Percentiles rank a stretch among this genome's conserved stretches.
Conservation (phyloP, 2,329 filamentous ascomycete genomes). For the Ceratocystis papillata region DNA sequence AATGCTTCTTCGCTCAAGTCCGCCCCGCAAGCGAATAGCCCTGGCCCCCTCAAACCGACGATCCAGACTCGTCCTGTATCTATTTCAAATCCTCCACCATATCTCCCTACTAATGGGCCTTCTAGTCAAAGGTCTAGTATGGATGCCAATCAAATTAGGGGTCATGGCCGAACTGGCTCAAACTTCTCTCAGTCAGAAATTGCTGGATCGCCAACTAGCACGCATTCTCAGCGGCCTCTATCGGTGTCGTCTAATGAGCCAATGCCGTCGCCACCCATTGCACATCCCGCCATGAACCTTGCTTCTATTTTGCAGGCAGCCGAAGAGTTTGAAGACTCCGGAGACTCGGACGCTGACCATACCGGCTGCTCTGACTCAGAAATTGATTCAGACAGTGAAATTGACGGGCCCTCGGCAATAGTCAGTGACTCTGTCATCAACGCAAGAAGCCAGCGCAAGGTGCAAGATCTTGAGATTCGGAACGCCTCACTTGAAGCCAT, state of each 20-base stretch:
- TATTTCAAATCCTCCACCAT: constrained; percentile 21
- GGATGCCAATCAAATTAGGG: constrained; percentile 17
- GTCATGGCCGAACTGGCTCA: constrained; percentile 16
- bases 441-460: constrained; percentile 83
- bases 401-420: constrained; percentile 17
- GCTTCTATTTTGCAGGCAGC: constrained; percentile 47
- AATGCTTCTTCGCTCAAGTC: constrained; percentile 16
- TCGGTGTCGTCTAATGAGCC: constrained; percentile 20
- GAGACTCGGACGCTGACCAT: constrained; percentile 10
- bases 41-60: constrained; percentile 16
- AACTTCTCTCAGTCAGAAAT: constrained; percentile 20
- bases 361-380: constrained; percentile 17
- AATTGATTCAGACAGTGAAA: constrained; percentile 16
- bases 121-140: constrained; percentile 17
- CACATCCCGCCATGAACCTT: constrained; percentile 37
- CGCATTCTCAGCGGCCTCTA: constrained; percentile 28
- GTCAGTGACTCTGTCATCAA: constrained; percentile 68
- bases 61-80: constrained; percentile 21
- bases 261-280: constrained; percentile 13
- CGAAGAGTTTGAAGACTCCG: constrained; percentile 37
- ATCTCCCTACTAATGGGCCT: constrained; percentile 16
- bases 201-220: background rate
- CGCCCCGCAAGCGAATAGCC: constrained; percentile 13
- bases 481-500: constrained; percentile 93
- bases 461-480: constrained; percentile 90